Percentiles rank a stretch among this genome's conserved stretches.
Conservation (phyloP, 345 rosid genomes). For the Mercurialis annua region DNA sequence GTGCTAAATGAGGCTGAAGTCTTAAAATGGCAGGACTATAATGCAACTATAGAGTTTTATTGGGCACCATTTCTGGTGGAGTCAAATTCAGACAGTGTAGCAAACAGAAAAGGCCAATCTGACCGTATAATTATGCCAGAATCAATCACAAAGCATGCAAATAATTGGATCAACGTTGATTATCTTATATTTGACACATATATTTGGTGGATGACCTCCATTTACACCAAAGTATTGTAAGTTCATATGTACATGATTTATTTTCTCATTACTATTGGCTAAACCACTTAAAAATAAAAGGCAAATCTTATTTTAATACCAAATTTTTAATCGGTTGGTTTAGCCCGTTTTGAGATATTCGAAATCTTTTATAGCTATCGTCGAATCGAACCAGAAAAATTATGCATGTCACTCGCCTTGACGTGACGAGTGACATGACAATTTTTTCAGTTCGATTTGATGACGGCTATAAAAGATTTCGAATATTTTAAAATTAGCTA, state of each 20-base stretch:
- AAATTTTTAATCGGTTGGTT: no score
- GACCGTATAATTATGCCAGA: conserved; percentile 19
- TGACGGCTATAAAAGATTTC: no score
- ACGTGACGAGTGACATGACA: no score
- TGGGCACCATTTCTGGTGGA: conserved; percentile 31
- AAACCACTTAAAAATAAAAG: no score
- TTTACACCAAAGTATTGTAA: conserved; percentile 23
- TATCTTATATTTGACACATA: conserved; percentile 26
- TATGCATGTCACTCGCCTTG: no score
- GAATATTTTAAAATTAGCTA: no score
- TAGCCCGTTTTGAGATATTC: no score
- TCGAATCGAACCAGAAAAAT: no score
- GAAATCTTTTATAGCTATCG: no score
- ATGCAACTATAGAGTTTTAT: conserved; percentile 23
- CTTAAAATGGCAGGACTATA: conserved; percentile 16
- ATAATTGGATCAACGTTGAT: conserved; percentile 21
- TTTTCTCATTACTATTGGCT: neutral
- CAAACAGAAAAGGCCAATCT: conserved; percentile 8
- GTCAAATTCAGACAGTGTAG: conserved; percentile 22
- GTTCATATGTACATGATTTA: neutral
- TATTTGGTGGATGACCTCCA: conserved; percentile 26
- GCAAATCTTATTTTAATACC: no score
- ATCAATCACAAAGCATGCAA: conserved; percentile 23
- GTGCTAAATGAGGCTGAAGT: no score
- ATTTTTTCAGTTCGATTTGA: no score